Conservation (phyloP, 2,329 filamentous ascomycete genomes). For the Zymoseptoria passerinii region DNA sequence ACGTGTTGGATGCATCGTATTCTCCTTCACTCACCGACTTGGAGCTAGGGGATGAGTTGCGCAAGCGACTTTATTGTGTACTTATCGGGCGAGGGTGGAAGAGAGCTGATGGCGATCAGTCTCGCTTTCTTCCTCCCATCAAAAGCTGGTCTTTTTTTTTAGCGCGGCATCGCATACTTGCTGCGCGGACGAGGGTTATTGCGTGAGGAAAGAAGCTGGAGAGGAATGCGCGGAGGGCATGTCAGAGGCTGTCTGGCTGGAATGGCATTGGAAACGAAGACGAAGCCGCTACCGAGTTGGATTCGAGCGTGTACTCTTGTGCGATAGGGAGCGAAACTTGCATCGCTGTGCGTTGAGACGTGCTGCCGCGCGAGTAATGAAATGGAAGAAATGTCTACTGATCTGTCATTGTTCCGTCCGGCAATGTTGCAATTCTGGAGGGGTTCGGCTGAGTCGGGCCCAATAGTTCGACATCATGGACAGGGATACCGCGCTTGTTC, state of each 20-base stretch:
- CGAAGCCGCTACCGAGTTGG: neutral
- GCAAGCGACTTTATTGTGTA: slow-evolving; percentile 5
- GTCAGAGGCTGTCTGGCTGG: too few species aligned
- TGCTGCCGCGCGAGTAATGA: neutral
- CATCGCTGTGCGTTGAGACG: neutral
- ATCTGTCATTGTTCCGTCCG: too few species aligned
- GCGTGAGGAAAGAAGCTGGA: too few species aligned
- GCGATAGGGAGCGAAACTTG: neutral
- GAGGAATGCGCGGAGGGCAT: too few species aligned
- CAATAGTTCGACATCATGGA: neutral
- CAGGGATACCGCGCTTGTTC: neutral
- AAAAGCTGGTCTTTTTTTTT: slow-evolving; percentile 17
- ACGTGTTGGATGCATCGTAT: neutral
- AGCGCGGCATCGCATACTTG: slow-evolving; percentile 7
- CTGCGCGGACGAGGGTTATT: too few species aligned
- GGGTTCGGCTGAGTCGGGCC: neutral
- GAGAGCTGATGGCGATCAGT: slow-evolving; percentile 3
- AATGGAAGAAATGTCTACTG: neutral
- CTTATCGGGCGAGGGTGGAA: slow-evolving; percentile 1
- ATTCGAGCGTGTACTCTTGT: neutral
- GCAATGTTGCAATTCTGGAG: too few species aligned
- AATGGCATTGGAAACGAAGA: neutral
- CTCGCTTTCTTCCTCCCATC: neutral
- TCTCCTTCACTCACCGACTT: neutral
- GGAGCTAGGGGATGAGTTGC: neutral